Conservation (phyloP, 2,329 filamentous ascomycete species). For the Aspergillus sp. region DNA sequence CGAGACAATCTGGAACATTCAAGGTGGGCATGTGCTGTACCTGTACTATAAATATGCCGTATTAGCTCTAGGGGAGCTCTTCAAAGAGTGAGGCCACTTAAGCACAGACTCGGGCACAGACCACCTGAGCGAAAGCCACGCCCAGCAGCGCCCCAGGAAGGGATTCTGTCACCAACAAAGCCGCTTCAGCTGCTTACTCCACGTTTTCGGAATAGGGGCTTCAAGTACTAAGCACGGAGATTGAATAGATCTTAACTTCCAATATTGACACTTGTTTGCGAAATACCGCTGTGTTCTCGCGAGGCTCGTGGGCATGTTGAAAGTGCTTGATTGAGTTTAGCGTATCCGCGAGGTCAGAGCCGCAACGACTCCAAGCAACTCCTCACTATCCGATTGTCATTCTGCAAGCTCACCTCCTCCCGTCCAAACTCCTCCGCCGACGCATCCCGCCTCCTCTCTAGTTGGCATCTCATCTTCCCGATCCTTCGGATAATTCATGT, state of each 20-base stretch:
- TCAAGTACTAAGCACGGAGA: not conserved
- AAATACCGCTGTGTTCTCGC: not conserved
- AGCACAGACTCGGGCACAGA: not conserved
- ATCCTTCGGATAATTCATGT: conserved; percentile 4
- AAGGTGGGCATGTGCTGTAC: not conserved
- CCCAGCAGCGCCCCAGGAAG: conserved; percentile 3
- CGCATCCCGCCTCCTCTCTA: not conserved
- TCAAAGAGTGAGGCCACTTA: not conserved
- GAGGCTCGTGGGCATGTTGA: not conserved
- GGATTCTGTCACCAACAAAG: not conserved
- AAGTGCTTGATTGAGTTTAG: conserved; percentile 22
- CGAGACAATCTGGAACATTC: not conserved
- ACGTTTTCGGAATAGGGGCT: not conserved
- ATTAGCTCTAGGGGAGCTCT: not conserved
- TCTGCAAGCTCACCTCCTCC: conserved; percentile 20
- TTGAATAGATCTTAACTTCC: not conserved
- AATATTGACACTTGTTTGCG: not conserved
- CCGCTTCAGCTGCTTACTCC: not conserved
- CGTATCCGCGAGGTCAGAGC: conserved; percentile 22
- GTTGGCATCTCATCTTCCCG: not conserved
- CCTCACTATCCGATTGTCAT: conserved; percentile 7
- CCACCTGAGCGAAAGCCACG: not conserved
- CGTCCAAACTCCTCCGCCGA: conserved; percentile 4
- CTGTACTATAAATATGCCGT: not conserved
- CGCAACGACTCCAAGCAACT: conserved; percentile 22